Conservation (phyloP, 2,329 filamentous ascomycete genomes). For the Colletotrichum musae region DNA sequence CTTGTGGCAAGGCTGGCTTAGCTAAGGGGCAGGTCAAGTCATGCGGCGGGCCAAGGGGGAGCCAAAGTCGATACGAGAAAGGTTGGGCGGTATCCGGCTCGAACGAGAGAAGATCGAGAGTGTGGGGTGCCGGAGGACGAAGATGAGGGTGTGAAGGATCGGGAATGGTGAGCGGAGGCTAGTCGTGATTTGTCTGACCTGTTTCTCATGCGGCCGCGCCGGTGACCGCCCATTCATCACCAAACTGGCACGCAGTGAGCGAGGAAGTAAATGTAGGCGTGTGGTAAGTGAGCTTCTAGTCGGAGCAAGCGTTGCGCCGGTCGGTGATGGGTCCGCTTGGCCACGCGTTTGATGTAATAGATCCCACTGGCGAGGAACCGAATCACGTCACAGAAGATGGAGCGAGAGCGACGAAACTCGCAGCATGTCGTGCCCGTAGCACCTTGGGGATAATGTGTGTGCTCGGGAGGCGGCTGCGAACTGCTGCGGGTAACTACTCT, state of each 20-base stretch:
- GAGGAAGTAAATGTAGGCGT: slow-evolving; percentile 18
- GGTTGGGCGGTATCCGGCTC: slow-evolving; percentile 20
- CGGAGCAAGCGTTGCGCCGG: background rate
- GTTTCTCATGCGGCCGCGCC: slow-evolving; percentile 26
- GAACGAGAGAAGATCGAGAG: slow-evolving; percentile 30
- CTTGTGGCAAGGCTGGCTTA: slow-evolving; percentile 17
- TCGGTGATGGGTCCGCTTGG: background rate
- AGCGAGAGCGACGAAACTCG: background rate
- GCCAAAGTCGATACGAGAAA: slow-evolving; percentile 35
- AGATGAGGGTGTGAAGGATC: slow-evolving; percentile 33
- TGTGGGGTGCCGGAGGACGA: slow-evolving; percentile 34
- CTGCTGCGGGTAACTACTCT: slow-evolving; percentile 34
- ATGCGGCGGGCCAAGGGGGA: slow-evolving; percentile 26
- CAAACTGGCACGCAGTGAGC: slow-evolving; percentile 15
- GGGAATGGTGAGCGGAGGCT: slow-evolving; percentile 34
- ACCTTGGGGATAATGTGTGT: background rate
- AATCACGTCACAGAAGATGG: slow-evolving; percentile 9
- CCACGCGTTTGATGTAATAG: background rate
- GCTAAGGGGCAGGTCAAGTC: slow-evolving; percentile 40
- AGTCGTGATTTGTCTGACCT: slow-evolving; percentile 38
- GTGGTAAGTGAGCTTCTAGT: background rate
- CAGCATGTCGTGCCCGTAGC: slow-evolving; percentile 12
- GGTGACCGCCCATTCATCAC: slow-evolving; percentile 23
- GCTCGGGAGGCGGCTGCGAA: slow-evolving; percentile 32
- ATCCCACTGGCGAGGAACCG: slow-evolving; percentile 2